Percentiles rank a stretch among this genome's conserved stretches.
phyloP scores from a whole-genome alignment of 306 rosid genomes.

The Cyamopsis tetragonoloba region DNA sequence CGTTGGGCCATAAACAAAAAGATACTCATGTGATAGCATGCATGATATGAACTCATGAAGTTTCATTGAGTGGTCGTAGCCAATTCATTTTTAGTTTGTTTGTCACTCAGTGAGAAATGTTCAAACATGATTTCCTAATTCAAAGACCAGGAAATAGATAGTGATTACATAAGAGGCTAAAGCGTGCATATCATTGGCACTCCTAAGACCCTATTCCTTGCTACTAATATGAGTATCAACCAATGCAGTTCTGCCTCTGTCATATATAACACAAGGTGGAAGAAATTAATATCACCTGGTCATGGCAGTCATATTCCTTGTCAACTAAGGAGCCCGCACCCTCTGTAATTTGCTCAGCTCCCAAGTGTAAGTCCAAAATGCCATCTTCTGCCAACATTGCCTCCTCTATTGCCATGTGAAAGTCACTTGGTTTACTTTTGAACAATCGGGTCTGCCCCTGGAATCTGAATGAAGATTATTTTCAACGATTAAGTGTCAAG shows the following conservation, averaged over 20 bases:
- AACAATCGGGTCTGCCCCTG: constrained; percentile 73
- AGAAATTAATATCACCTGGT: constrained; percentile 40
- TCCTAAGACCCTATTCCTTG: background rate
- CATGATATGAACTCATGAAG: constrained; percentile 5
- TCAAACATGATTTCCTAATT: background rate
- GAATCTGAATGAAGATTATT: constrained; percentile 46
- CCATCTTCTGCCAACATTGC: constrained; percentile 80
- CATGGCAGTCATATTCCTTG: constrained; percentile 28
- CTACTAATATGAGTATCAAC: constrained; percentile 3
- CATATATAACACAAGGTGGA: constrained; percentile 2
- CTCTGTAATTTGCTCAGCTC: constrained; percentile 32
- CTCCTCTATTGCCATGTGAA: constrained; percentile 84
- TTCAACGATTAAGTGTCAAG: background rate
- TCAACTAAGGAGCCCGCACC: constrained; percentile 36
- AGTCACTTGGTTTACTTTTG: constrained; percentile 67
- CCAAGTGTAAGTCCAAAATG: constrained; percentile 37
- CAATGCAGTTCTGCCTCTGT: background rate
- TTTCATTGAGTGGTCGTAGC: too few relatives aligned
- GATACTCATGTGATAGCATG: constrained; percentile 2
- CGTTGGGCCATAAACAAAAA: background rate
- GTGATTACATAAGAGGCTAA: background rate
- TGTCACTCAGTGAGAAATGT: too few relatives aligned
- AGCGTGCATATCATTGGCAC: background rate
- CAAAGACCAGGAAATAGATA: background rate
- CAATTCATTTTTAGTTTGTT: too few relatives aligned